Evolutionary conservation across 257 asterid genomes (phyloP), one percentile per base, ranked within the genome.

Genomic region (Perilla frutescens): DNA sequence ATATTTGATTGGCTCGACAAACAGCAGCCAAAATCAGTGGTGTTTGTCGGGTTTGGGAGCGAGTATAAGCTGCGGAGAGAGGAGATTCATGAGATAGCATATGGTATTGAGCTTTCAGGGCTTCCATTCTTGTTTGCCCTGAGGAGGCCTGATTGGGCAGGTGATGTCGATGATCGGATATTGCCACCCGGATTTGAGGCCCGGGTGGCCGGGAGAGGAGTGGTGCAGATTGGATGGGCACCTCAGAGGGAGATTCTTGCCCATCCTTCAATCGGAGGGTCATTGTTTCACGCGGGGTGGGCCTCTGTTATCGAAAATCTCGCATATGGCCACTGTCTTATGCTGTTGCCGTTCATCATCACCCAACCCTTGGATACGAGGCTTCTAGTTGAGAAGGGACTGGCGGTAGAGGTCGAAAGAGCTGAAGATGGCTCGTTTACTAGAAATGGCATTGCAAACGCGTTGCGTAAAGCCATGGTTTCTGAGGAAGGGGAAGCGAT

Each of bases 181-280:
- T 69, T 66, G 58, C 71, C 82, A 0, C 31, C 41, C 1, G 48
- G 73, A 4, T 82, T 82, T 5, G 11, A 5, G 50, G 0, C 12
- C 37, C 49, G 73, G 10, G n/a, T 39, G 5, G 61, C 4, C 0
- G 63, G 37, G 26, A 74, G 66, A 36, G 89, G 89, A 10, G n/a
- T 68, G 11, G 79, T 80, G 37, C 83, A 80, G 10, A 6, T 82
- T 0, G 89, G 87, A 1, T 84, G 89, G 89, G 85, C 73, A 0
- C 85, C 83, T 0, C 89, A 84, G 59, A 68, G 73, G 85, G 87
- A 82, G 32, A 75, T 84, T 20, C 68, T 84, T 0, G 85, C 62
- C 40, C 89, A 84, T 45, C 80, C 83, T 66, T 63, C 87, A 0
- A 29, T 82, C 32, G 80, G 83, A 9, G 82, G 80, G 0, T 72